Base-by-base conservation (phyloP, 768 basidiomycete species). In the Collybiopsis confluens region DNA sequence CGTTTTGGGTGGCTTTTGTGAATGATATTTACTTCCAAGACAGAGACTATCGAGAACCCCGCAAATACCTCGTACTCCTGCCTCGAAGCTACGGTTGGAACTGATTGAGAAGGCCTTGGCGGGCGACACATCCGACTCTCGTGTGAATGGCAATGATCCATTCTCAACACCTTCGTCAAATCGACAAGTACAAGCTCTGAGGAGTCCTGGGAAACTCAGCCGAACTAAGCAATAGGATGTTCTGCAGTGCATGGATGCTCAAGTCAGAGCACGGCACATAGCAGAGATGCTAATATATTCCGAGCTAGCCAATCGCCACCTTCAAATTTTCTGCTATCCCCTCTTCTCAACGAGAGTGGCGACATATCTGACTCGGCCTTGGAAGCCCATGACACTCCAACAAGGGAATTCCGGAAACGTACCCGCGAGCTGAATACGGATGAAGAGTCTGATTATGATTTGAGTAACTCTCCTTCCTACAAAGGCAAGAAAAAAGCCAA, bases 401-500 rank as follows among this genome's bases (percentile, higher is more conserved):
- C 33, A 21, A 48, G 20, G 10, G 30, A 48, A n/a, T 21, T 33
- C n/a, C 10, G 21, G 21, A 48, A 48, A 20, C 47, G 50, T 26
- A 43, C 52, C 20, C 52, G 43, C 33, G 23, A 24, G 26, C 7
- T 16, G n/a, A 16, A 45, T 21, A 20, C 18, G n/a, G 20, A 37
- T 24, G 42, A 43, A 53, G 41, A 33, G 11, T 21, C 33, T 13
- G 52, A 45, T 18, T n/a, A 7, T n/a, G 52, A 36, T 37, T 53
- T 15, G 44, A 21, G 11, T 23, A 40, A 13, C 21, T 36, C 28
- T 45, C 35, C 52, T 35, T 43, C 52, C 6, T 44, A 33, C 41
- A 52, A 52, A 41, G 40, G 50, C 30, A 52, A 52, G 50, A 43
- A 40, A 16, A 52, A 52, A 18, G 40, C 40, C 13, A 52, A 28